Conservation (phyloP, 2,329 filamentous ascomycete species). For the Gyromitra esculenta region DNA sequence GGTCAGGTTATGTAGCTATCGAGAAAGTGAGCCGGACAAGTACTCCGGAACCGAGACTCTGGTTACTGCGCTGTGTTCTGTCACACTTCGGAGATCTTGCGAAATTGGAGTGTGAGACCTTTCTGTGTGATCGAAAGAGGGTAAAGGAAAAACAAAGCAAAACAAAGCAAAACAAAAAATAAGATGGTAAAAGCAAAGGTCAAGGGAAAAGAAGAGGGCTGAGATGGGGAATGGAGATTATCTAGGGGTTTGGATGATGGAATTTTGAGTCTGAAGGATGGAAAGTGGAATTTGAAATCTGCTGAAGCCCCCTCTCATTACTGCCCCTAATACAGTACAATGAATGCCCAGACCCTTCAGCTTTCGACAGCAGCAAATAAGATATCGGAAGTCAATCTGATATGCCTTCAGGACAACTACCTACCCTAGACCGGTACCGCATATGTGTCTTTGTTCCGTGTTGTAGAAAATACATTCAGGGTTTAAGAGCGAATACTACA, state of each 20-base stretch:
- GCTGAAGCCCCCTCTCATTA: conserved; percentile 17
- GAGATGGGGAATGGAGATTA: conserved; percentile 39
- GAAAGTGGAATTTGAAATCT: conserved; percentile 30
- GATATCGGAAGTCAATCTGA: conserved; percentile 6
- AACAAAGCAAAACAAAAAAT: conserved; percentile 37
- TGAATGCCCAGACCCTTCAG: conserved; percentile 17
- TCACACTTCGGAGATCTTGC: conserved; percentile 53
- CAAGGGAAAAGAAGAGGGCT: conserved; percentile 6
- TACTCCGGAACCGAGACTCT: conserved; percentile 49
- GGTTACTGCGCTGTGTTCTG: conserved; percentile 48
- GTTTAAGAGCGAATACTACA: conserved; percentile 5
- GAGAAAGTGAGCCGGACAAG: conserved; percentile 23
- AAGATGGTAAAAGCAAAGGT: conserved; percentile 25
- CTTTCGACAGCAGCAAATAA: conserved; percentile 29
- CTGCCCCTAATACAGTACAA: conserved; percentile 13
- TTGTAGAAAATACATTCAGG: conserved; percentile 14
- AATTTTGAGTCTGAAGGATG: conserved; percentile 17
- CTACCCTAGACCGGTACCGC: conserved; percentile 14
- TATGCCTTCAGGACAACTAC: conserved; percentile 8
- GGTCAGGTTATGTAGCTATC: conserved; percentile 10
- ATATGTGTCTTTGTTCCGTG: conserved; percentile 23
- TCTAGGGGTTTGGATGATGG: conserved; percentile 28
- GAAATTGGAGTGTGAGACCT: conserved; percentile 46
- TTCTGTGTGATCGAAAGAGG: conserved; percentile 27
- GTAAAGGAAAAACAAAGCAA: conserved; percentile 11